Evolutionary conservation across 768 basidiomycete genomes (phyloP), one percentile per base, ranked within the genome.

Genomic region (Daedaleopsis nitida): DNA sequence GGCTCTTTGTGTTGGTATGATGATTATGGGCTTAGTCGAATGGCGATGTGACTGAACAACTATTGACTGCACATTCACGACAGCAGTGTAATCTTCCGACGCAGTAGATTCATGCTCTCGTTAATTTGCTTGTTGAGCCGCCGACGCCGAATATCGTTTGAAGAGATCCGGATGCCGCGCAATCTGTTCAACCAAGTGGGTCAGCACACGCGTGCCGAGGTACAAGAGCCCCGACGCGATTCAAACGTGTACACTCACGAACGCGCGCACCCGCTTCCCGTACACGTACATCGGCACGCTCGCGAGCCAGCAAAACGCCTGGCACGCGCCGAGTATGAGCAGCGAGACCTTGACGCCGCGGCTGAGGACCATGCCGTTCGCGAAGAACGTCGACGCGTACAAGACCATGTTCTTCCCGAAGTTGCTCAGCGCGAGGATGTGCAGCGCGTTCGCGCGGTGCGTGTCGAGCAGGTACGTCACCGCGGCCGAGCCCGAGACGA

Each of bases 381-480:
- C 77, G 62, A 79, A 80, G 67, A 78, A 78, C 38, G 76, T 78
- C 63, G 78, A 77, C 1, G 74, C 75, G 62, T 80, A 80, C n/a
- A 80, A 70, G 35, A 79, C 73, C 68, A 80, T 75, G 63, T 80
- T 79, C 68, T 81, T 80, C 57, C 62, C 50, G 39, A 81, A 80
- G 66, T 79, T 80, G 63, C 70, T 74, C 42, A 81, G 64, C 11
- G 79, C 78, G 52, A 80, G 69, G 55, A 76, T 67, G 61, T 80
- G 78, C 45, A 79, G 69, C 11, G 79, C 76, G 65, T 78, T 74
- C 34, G 71, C 64, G 23, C 74, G 74, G 66, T 81, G 78, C n/a
- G 73, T 76, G 63, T 82, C 80, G 23, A 82, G 75, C 12, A 81
- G 69, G 64, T 82, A 81, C 7, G 78, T 77, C 19, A 80, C 74